phyloP scores from a whole-genome alignment of 164 flowering plant species.

The Vitis riparia region DNA sequence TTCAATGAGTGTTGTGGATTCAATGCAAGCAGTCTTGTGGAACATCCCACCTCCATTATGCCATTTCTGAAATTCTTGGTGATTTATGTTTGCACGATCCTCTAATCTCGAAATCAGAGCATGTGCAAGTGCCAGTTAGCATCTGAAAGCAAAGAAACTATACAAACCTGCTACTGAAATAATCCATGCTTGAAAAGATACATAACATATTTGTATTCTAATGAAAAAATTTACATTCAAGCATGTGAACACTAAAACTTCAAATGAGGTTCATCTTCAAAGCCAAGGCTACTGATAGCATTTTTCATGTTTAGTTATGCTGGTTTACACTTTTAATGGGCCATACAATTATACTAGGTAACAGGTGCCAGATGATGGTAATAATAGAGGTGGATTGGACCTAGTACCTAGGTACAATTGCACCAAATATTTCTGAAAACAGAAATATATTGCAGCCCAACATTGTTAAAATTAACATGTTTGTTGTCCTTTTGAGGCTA shows the following conservation, averaged over 20 bases:
- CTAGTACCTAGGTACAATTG: background rate
- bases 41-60: slow-evolving; percentile 74
- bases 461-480: background rate
- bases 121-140: background rate
- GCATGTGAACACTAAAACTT: background rate
- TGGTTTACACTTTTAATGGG: too few relatives aligned
- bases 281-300: background rate
- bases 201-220: background rate
- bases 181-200: background rate
- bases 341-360: background rate
- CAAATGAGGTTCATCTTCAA: background rate
- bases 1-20: slow-evolving; percentile 60
- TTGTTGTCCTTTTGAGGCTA: too few relatives aligned
- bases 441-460: background rate
- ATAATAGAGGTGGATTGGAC: background rate
- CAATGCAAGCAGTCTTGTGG: slow-evolving; percentile 66
- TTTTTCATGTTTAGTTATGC: background rate
- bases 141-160: background rate
- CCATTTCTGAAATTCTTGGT: slow-evolving; percentile 60
- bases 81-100: slow-evolving; percentile 17
- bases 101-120: slow-evolving; percentile 24
- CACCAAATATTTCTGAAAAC: background rate
- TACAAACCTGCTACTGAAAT: background rate
- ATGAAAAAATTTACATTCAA: background rate
- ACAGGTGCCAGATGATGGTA: background rate